phyloP scores from a whole-genome alignment of 2,329 filamentous ascomycete species.

The Neofusicoccum laricinum region DNA sequence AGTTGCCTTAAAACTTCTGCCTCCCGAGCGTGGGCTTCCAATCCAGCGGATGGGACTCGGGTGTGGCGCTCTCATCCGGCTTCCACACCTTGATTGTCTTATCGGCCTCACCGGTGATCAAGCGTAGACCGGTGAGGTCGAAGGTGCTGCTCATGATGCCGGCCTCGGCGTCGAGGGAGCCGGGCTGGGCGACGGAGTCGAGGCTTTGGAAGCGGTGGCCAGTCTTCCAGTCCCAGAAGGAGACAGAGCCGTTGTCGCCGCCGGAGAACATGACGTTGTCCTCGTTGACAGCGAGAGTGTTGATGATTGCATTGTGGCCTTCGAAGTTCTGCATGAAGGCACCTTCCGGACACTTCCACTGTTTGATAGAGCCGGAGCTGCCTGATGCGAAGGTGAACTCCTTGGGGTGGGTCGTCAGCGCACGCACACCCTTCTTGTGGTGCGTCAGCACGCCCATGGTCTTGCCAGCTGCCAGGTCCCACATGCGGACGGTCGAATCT shows the following conservation, averaged over 20 bases:
- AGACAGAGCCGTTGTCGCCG: constrained; percentile 92
- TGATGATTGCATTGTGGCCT: constrained; percentile 94
- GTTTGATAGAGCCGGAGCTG: constrained; percentile 92
- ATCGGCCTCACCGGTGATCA: constrained; percentile 94
- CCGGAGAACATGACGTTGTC: constrained; percentile 95
- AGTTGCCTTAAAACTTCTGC: constrained; percentile 6
- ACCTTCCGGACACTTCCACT: constrained; percentile 98
- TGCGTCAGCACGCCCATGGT: constrained; percentile 94
- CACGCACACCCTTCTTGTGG: constrained; percentile 95
- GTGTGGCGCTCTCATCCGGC: constrained; percentile 84
- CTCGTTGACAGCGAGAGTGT: constrained; percentile 87
- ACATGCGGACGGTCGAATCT: constrained; percentile 85
- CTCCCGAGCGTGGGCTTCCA: constrained; percentile 78
- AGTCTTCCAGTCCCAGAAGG: constrained; percentile 99
- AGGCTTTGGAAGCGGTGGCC: constrained; percentile 87
- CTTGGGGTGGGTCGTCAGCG: constrained; percentile 77
- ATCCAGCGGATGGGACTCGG: constrained; percentile 84
- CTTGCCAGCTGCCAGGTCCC: constrained; percentile 95
- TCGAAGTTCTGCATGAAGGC: constrained; percentile 99
- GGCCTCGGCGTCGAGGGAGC: constrained; percentile 87
- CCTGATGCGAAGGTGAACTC: constrained; percentile 97
- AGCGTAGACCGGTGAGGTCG: constrained; percentile 79
- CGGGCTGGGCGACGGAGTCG: constrained; percentile 90
- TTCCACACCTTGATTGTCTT: constrained; percentile 99
- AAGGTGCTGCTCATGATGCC: constrained; percentile 95